Percentiles rank a stretch among this genome's conserved stretches.
phyloP scores from a whole-genome alignment of 805 yeast genomes.

The Monosporozyma solicola region DNA sequence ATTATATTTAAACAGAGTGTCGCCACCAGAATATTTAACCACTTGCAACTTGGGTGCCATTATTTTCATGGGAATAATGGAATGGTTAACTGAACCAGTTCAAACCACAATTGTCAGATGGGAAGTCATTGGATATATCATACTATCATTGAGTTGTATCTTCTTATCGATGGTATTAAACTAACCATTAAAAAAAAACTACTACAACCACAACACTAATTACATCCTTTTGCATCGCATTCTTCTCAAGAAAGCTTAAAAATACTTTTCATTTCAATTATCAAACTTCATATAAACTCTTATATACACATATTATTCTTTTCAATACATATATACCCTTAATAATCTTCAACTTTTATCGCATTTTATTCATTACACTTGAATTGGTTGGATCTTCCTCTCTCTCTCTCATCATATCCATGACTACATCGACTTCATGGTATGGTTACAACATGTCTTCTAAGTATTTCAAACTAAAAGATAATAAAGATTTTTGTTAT shows the following conservation, averaged over 20 bases:
- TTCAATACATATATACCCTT: neutral
- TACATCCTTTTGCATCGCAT: neutral
- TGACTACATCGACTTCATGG: no score
- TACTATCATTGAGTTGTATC: slow-evolving; percentile 14
- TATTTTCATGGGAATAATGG: slow-evolving; percentile 24
- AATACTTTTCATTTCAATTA: neutral
- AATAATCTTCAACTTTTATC: neutral
- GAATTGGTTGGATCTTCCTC: no score
- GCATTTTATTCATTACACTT: no score
- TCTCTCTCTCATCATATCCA: no score
- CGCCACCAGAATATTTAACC: slow-evolving; percentile 20
- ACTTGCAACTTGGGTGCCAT: slow-evolving; percentile 23
- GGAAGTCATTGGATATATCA: slow-evolving; percentile 26
- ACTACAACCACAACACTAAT: no score
- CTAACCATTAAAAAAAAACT: neutral
- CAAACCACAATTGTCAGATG: slow-evolving; percentile 24
- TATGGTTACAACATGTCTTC: no score
- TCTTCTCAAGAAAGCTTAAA: neutral
- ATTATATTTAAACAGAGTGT: slow-evolving; percentile 15
- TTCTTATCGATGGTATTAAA: slow-evolving; percentile 2
- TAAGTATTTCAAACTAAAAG: neutral
- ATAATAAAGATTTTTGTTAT: neutral
- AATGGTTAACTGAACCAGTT: slow-evolving; percentile 23
- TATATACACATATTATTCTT: neutral
- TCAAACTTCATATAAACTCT: neutral